Evolutionary conservation across 768 basidiomycete genomes (phyloP).

Genomic region (Suillus placidus): DNA sequence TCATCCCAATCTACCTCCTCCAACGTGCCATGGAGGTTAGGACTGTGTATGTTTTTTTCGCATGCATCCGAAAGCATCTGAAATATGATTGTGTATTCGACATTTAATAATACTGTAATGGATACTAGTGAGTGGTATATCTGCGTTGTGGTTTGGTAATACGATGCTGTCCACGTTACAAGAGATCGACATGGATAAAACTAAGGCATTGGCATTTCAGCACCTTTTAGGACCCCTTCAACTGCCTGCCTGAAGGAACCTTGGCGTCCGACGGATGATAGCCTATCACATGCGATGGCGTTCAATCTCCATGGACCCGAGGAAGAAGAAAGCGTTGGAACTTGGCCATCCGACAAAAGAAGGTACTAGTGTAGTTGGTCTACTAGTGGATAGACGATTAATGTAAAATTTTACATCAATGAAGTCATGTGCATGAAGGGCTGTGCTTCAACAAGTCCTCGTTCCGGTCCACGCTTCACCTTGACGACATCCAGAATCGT

Average conservation of each 20-base stretch:
- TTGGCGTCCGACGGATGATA: slow-evolving; percentile 83
- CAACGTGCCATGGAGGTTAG: slow-evolving; percentile 54
- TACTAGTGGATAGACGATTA: slow-evolving; percentile 5
- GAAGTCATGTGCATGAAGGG: slow-evolving; percentile 80
- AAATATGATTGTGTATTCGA: slow-evolving; percentile 51
- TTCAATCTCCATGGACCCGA: slow-evolving; percentile 82
- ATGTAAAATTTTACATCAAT: slow-evolving; percentile 69
- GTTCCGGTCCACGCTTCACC: slow-evolving; percentile 75
- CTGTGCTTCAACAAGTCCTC: slow-evolving; percentile 73
- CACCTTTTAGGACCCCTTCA: slow-evolving; percentile 85
- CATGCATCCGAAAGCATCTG: neutral
- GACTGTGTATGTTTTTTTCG: slow-evolving; percentile 37
- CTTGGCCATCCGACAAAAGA: slow-evolving; percentile 74
- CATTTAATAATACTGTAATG: slow-evolving; percentile 72
- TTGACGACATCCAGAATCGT: slow-evolving; percentile 70
- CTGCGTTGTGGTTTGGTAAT: slow-evolving; percentile 95
- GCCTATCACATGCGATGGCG: slow-evolving; percentile 82
- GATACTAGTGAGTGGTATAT: slow-evolving; percentile 88
- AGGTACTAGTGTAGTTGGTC: slow-evolving; percentile 15
- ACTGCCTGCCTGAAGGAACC: slow-evolving; percentile 83
- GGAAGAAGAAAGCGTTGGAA: slow-evolving; percentile 70
- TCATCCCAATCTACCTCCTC: slow-evolving; percentile 66
- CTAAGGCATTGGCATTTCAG: slow-evolving; percentile 52
- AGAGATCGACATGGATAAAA: slow-evolving; percentile 82
- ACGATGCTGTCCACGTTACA: slow-evolving; percentile 90